A percentile compares a stretch with the other conserved stretches of the same genome.
Evolutionary conservation across 169 alveolate species (phyloP).

Genomic region (Perkinsus marinus): DNA sequence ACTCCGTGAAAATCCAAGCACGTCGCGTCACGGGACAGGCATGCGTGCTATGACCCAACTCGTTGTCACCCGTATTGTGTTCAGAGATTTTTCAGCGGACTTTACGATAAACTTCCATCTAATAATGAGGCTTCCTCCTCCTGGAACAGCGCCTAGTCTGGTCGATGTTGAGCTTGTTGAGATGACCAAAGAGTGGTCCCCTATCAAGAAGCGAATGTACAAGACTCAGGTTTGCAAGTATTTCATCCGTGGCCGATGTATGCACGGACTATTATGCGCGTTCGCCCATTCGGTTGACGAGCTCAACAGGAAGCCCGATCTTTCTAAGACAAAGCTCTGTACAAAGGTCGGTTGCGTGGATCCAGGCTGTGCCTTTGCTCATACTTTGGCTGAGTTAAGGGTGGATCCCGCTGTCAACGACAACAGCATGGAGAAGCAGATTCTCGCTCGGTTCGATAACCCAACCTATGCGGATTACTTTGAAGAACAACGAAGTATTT

Average conservation of each 20-base stretch:
- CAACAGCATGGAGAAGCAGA: neutral
- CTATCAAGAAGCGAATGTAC: neutral
- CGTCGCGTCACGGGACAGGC: no score
- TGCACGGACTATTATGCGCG: neutral
- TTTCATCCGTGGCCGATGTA: neutral
- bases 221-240: neutral
- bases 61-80: no score
- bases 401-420: neutral
- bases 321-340: neutral
- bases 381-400: neutral
- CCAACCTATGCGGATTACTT: neutral
- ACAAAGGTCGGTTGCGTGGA: neutral
- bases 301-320: neutral
- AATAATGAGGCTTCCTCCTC: neutral
- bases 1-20: no score
- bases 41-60: no score
- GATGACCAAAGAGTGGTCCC: neutral
- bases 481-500: neutral
- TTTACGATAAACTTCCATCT: no score
- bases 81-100: no score
- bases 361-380: neutral
- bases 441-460: neutral
- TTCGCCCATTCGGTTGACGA: neutral
- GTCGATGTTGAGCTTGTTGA: neutral
- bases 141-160: neutral